Base-by-base conservation (phyloP, 148 eudicot genomes). In the Rhododendron molle region DNA sequence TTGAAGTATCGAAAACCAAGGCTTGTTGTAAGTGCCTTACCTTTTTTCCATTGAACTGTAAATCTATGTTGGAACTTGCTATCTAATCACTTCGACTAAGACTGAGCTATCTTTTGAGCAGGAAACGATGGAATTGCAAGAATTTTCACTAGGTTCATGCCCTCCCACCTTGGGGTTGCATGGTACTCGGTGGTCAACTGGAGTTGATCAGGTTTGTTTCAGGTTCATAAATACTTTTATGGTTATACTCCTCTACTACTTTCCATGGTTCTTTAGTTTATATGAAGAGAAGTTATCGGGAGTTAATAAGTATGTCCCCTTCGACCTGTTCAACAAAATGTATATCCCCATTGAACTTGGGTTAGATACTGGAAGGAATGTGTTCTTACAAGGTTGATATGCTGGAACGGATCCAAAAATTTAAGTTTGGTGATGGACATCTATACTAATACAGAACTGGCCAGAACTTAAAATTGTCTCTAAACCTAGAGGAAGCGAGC, bases 71-170 rank as follows among this genome's bases (percentile, higher is more conserved):
- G 44, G 44, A 36, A 81, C 11, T 52, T 40, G 23, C 3, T 46
- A 10, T n/a, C 73, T 26, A 23, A 65, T 50, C 52, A 44, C 11
- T 1, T 56, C 23, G 3, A 20, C 84, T 71, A 20, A 71, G 72
- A 32, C 47, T 8, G 54, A 52, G 32, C 34, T 46, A 1, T 50
- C 40, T 50, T 87, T 85, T 92, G 60, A 86, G 5, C 5, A 97
- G 99, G 98, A 97, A 93, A 97, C 83, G 46, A 91, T 97, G 83
- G 96, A 97, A 89, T 92, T 97, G 73, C 95, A 88, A 91, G 98
- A 89, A 82, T 95, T 97, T 88, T 97, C 98, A n/a, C 93, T 97
- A 81, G 99, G 99, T 76, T 89, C 95, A 44, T 86, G 83, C 83
- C 93, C 99, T 76, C 99, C 99, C 78, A 78, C 85, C 84, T 71